Evolutionary conservation across 495 filamentous ascomycete genomes (phyloP).

Genomic region (Xylaria grammica): DNA sequence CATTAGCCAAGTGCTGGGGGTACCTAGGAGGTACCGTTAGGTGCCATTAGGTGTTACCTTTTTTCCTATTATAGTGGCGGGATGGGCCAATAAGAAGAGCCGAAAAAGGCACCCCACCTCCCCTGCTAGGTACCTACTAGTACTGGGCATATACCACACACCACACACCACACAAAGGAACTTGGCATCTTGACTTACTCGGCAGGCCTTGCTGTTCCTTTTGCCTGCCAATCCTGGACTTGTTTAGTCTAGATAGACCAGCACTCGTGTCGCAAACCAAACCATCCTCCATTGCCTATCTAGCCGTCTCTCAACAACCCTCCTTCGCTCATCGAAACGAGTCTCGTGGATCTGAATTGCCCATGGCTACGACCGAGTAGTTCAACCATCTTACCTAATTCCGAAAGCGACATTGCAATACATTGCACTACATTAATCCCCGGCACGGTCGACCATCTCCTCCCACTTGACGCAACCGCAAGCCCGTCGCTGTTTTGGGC

Average conservation of each 20-base stretch:
- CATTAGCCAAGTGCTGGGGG: not conserved
- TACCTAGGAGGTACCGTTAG: too few species aligned
- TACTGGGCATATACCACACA: not conserved
- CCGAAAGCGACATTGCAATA: conserved; percentile 5
- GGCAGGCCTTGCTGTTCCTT: not conserved
- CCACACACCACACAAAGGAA: conserved; percentile 15
- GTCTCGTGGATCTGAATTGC: not conserved
- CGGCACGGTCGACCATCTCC: conserved; percentile 26
- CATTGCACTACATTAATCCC: conserved; percentile 17
- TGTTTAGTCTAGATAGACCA: not conserved
- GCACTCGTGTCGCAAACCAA: conserved; percentile 4
- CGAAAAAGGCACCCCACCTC: conserved; percentile 8
- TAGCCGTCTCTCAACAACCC: not conserved
- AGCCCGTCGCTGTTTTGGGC: conserved; percentile 27
- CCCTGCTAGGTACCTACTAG: not conserved
- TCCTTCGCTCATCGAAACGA: conserved; percentile 7
- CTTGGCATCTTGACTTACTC: not conserved
- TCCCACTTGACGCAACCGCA: conserved; percentile 32
- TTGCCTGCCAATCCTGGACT: conserved; percentile 4
- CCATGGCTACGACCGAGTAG: conserved; percentile 18
- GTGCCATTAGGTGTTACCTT: not conserved
- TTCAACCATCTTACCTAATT: conserved; percentile 17
- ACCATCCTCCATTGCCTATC: not conserved
- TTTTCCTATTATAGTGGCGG: too few species aligned
- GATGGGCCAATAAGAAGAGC: conserved; percentile 5